These are phyloP conservation scores for Violaceomyces palustris DNA, from an alignment of 1,284 basidiomycete species.

Conservation along the genomic window DNA sequence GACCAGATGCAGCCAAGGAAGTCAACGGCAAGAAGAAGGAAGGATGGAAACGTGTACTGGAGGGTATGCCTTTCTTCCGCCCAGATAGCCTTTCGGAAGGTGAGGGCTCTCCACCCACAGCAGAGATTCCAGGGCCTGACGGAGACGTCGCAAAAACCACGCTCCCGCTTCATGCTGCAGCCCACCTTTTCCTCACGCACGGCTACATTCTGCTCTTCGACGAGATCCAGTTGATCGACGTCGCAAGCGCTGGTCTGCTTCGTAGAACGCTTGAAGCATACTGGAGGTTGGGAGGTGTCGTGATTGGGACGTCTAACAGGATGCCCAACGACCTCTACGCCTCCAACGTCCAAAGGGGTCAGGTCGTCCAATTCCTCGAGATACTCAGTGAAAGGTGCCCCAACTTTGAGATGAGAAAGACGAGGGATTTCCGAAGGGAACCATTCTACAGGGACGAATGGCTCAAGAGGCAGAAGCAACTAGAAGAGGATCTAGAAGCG, in stretches of 20 bases:
- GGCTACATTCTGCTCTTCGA: slow-evolving; percentile 66
- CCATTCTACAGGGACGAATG: slow-evolving; percentile 30
- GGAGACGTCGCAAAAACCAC: slow-evolving; percentile 25
- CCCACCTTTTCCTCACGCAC: slow-evolving; percentile 58
- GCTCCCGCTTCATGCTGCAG: slow-evolving; percentile 57
- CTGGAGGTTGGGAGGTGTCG: slow-evolving; percentile 69
- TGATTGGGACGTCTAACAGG: slow-evolving; percentile 62
- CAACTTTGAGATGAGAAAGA: slow-evolving; percentile 58
- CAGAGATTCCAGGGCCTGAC: slow-evolving; percentile 25
- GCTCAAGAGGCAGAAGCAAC: slow-evolving; percentile 10
- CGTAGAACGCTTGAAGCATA: slow-evolving; percentile 70
- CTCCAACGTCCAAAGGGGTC: slow-evolving; percentile 65
- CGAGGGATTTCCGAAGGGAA: slow-evolving; percentile 54
- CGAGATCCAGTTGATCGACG: slow-evolving; percentile 68
- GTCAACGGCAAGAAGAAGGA: neutral
- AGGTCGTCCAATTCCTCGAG: slow-evolving; percentile 60
- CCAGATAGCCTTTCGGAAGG: slow-evolving; percentile 18
- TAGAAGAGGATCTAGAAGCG: neutral
- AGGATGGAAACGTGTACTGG: slow-evolving; percentile 18
- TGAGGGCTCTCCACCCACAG: slow-evolving; percentile 5
- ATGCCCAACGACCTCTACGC: slow-evolving; percentile 67
- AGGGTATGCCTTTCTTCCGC: slow-evolving; percentile 41
- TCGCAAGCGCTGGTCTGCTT: slow-evolving; percentile 63
- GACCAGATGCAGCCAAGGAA: slow-evolving; percentile 28
- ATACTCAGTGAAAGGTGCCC: slow-evolving; percentile 64